Percentiles rank a stretch among this genome's conserved stretches.
Conservation (phyloP, 352 stramenopile species). For the Phytopythium oedochilum region DNA sequence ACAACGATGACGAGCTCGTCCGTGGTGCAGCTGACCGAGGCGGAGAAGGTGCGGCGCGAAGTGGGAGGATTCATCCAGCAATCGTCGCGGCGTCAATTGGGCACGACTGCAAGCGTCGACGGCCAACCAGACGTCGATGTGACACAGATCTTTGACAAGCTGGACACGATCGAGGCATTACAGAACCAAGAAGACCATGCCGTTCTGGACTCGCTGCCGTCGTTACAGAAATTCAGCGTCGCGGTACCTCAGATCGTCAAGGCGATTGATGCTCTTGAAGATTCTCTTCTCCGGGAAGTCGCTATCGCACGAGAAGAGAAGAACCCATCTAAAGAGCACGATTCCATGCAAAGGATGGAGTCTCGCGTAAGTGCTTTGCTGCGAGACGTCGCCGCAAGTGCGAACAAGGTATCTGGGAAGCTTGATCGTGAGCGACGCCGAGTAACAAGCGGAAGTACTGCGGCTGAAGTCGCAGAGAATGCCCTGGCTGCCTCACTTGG, state of each 20-base stretch:
- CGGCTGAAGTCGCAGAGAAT: slow-evolving; percentile 7
- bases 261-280: slow-evolving; percentile 35
- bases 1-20: slow-evolving; percentile 44
- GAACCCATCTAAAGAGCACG: slow-evolving; percentile 49
- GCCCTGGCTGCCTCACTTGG: slow-evolving; percentile 12
- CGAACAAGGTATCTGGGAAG: slow-evolving; percentile 23
- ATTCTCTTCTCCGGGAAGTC: slow-evolving; percentile 36
- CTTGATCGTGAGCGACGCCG: slow-evolving; percentile 6
- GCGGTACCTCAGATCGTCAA: slow-evolving; percentile 33
- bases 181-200: slow-evolving; percentile 57
- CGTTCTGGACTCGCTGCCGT: slow-evolving; percentile 17
- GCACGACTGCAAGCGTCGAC: not conserved
- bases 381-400: slow-evolving; percentile 26
- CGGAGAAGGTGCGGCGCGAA: slow-evolving; percentile 50
- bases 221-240: slow-evolving; percentile 36
- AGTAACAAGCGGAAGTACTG: slow-evolving; percentile 10
- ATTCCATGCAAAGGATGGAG: slow-evolving; percentile 32
- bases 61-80: slow-evolving; percentile 45
- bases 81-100: slow-evolving; percentile 30
- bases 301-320: slow-evolving; percentile 40
- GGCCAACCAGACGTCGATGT: not conserved
- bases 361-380: slow-evolving; percentile 23
- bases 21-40: slow-evolving; percentile 35
- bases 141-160: slow-evolving; percentile 23
- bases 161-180: slow-evolving; percentile 29